Evolutionary conservation across 2,329 filamentous ascomycete genomes (phyloP), one percentile per base, ranked within the genome.

Genomic region (Simplicillium sp.): DNA sequence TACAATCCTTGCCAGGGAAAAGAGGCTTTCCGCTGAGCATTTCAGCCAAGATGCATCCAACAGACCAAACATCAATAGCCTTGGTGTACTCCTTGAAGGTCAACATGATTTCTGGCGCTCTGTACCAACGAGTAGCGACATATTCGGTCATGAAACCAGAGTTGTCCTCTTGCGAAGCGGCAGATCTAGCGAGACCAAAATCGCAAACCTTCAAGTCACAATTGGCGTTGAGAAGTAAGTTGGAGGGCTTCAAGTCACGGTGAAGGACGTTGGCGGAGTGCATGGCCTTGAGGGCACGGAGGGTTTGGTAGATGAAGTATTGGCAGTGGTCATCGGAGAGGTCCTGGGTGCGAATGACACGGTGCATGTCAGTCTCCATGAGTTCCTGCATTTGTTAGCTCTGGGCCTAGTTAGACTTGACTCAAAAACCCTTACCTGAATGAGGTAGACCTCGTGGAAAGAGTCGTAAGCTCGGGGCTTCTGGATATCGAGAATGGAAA

Each of bases 81-180:
- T 97, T 98, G 54, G 92, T 98, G 70, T 98, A 98, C 67, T 98
- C 92, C 71, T 98, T 97, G 74, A 97, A 98, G 11, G 92, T 98
- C 69, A 98, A 83, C 92, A 98, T 98, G 64, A 98, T 98, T 63
- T 98, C 92, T 3, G 92, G 92, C 6, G 92, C 92, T 65, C 92
- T 88, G 67, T 98, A 98, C 92, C 92, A 98, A 56, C 92, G 83
- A 36, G 92, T 98, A 39, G 92, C 92, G 43, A 98, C 92, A 61
- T 98, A 98, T 94, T 98, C 92, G 13, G 92, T 98, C 92, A 98
- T 98, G 77, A 98, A 98, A 16, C 92, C 92, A n/a, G 90, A 96
- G 68, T 98, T 98, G 65, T 98, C 92, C 59, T 98, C 92, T 52
- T 94, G 94, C 9, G 90, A 96, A 8, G 92, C 92, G 11, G 92